phyloP scores from a whole-genome alignment of 768 basidiomycete species.

The Lactarius evosmus region DNA sequence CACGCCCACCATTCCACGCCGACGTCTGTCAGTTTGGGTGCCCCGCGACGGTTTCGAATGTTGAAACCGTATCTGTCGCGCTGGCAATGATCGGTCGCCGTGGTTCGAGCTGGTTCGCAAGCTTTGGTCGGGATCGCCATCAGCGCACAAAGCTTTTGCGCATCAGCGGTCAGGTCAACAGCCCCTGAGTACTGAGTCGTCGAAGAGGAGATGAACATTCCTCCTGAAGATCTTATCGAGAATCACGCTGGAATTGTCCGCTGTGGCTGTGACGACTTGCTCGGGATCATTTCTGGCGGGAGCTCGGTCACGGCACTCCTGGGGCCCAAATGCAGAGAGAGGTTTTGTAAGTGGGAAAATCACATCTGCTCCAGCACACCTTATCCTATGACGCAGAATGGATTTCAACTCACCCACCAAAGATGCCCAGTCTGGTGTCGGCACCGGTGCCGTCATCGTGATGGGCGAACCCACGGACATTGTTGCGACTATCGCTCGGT shows the following conservation, averaged over 20 bases:
- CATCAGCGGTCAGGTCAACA: constrained; percentile 96
- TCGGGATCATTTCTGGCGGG: constrained; percentile 96
- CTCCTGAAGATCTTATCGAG: constrained; percentile 87
- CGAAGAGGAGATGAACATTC: constrained; percentile 99
- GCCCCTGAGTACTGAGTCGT: constrained; percentile 96
- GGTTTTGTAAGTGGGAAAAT: constrained; percentile 64
- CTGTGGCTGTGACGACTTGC: constrained; percentile 94
- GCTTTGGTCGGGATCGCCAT: constrained; percentile 91
- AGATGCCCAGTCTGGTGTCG: constrained; percentile 92
- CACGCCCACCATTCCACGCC: constrained; percentile 98
- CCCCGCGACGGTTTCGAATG: constrained; percentile 95
- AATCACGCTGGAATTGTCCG: constrained; percentile 94
- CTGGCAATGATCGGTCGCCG: constrained; percentile 87
- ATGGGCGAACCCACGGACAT: constrained; percentile 98
- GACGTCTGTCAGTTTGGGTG: constrained; percentile 97
- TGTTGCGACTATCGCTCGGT: constrained; percentile 88
- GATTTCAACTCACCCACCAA: constrained; percentile 98
- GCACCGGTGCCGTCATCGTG: constrained; percentile 98
- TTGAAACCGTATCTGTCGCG: constrained; percentile 96
- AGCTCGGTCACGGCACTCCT: constrained; percentile 91
- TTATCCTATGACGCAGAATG: constrained; percentile 77
- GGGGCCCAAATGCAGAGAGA: constrained; percentile 72
- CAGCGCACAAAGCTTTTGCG: constrained; percentile 95
- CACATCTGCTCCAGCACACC: neutral
- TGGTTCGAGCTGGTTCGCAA: constrained; percentile 85